A percentile compares a stretch with the other conserved stretches of the same genome.
Evolutionary conservation across 2,329 filamentous ascomycete genomes (phyloP).

Genomic region (Amphichorda felina): DNA sequence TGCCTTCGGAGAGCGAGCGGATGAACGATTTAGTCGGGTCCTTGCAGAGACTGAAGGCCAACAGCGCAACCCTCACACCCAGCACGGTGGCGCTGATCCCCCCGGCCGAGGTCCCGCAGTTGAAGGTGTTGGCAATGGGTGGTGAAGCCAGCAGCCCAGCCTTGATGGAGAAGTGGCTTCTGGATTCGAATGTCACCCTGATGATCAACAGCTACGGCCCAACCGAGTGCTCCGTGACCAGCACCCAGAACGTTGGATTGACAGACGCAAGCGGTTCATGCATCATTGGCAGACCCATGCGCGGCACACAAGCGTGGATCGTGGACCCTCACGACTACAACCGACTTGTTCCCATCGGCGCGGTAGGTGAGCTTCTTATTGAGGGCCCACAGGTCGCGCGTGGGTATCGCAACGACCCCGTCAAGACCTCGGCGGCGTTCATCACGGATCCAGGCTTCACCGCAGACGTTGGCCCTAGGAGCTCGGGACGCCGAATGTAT

Average conservation of each 20-base stretch:
- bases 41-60: not conserved
- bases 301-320: conserved; percentile 8
- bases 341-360: conserved; percentile 12
- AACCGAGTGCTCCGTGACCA: conserved; percentile 18
- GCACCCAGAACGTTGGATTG: no score
- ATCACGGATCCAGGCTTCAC: conserved; percentile 17
- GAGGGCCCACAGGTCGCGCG: conserved; percentile 32
- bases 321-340: conserved; percentile 8
- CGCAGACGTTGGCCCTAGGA: conserved; percentile 15
- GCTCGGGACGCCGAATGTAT: conserved; percentile 33
- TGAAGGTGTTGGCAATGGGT: conserved; percentile 8
- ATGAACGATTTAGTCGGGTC: conserved; percentile 28
- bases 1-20: conserved; percentile 40
- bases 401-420: conserved; percentile 31
- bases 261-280: conserved; percentile 2
- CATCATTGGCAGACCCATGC: not conserved
- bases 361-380: conserved; percentile 19
- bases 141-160: conserved; percentile 7
- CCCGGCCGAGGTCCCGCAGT: conserved; percentile 3
- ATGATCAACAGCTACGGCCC: conserved; percentile 27
- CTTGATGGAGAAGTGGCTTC: conserved; percentile 11
- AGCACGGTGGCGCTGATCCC: conserved; percentile 5
- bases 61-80: not conserved
- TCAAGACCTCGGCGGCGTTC: conserved; percentile 15
- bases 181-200: conserved; percentile 10